phyloP scores from a whole-genome alignment of 108 stramenopile genomes.

The Stephanodiscus minutulus region DNA sequence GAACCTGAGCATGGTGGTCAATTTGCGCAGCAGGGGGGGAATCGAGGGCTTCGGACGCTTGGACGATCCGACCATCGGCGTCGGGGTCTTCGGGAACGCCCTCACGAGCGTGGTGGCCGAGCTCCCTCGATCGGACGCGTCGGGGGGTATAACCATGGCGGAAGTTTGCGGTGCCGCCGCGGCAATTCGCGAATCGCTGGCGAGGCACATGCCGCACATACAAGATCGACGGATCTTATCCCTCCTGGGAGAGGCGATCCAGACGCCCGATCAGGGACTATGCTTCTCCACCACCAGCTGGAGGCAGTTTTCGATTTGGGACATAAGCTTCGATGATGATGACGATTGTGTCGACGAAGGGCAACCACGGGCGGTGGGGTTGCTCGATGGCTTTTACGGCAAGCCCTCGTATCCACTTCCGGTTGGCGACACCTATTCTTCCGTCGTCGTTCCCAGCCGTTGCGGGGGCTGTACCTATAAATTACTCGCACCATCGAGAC shows the following conservation, averaged over 20 bases:
- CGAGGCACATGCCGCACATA: conserved; percentile 9
- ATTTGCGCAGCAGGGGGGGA: conserved; percentile 29
- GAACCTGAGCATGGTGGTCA: conserved; percentile 43
- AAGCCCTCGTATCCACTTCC: conserved; percentile 36
- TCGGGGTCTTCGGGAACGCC: conserved; percentile 41
- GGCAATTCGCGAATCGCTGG: conserved; percentile 27
- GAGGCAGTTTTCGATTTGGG: conserved; percentile 39
- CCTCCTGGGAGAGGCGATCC: conserved; percentile 8
- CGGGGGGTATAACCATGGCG: conserved; percentile 3
- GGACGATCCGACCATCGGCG: conserved; percentile 12
- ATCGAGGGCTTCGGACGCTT: conserved; percentile 33
- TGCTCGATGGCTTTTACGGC: conserved; percentile 31
- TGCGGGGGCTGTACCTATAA: conserved; percentile 28
- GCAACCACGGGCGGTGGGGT: background rate
- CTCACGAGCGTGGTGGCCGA: conserved; percentile 31
- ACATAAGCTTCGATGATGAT: conserved; percentile 25
- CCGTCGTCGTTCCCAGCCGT: conserved; percentile 28
- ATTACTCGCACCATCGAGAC: conserved; percentile 30
- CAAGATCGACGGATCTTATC: conserved; percentile 22
- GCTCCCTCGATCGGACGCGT: conserved; percentile 15
- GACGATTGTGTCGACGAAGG: background rate
- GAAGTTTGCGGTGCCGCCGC: conserved; percentile 32
- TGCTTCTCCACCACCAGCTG: conserved; percentile 38
- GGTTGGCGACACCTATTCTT: conserved; percentile 33
- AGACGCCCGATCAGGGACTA: conserved; percentile 4